Base-by-base conservation (phyloP, 2,329 filamentous ascomycete species). In the Arachnomyces sp. region DNA sequence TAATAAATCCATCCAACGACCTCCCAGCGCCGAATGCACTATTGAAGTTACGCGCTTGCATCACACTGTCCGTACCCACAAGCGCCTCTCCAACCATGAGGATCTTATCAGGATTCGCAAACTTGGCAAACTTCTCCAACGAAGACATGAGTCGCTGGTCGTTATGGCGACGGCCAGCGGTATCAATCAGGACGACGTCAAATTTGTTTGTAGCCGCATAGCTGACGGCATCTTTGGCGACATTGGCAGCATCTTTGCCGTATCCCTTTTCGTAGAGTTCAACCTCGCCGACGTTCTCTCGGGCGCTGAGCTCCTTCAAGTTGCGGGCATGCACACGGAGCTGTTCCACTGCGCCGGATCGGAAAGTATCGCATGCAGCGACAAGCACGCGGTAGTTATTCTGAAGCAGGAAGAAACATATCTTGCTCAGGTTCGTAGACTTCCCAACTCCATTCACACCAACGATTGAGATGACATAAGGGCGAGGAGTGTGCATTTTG, bases 401-500 rank as follows among this genome's bases (percentile, higher is more conserved):
- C 65, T 98, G 90, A 25, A 98, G 73, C 29, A 98, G 73, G 69
- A 98, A 98, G 68, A 92, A 98, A 63, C 89, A 94, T 51, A 98
- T 95, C 66, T 98, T 98, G 63, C 86, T 90, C 29, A 98, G 74
- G 60, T 95, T 96, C 38, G 92, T 98, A 12, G 89, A 95, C 69
- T 98, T 98, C 57, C 92, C 92, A 29, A 98, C 92, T 39, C 92
- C 92, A 62, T 98, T 98, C 59, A 98, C 92, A 46, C 92, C 92
- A 32, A 98, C 92, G 46, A 98, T 95, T 42, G 88, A 95, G 60
- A 98, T 93, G 55, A 96, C 90, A 60, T 96, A 98, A 32, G 92
- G 92, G 3, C 92, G 82, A 14, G 75, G 65, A 44, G 77, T 69
- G 45, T 80, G 72, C 21, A 80, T 80, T 3, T 80, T 76, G 15